A percentile compares a stretch with the other conserved stretches of the same genome.
Evolutionary conservation across 75 land plant genomes (phyloP).

Genomic region (Gnetum montanum): DNA sequence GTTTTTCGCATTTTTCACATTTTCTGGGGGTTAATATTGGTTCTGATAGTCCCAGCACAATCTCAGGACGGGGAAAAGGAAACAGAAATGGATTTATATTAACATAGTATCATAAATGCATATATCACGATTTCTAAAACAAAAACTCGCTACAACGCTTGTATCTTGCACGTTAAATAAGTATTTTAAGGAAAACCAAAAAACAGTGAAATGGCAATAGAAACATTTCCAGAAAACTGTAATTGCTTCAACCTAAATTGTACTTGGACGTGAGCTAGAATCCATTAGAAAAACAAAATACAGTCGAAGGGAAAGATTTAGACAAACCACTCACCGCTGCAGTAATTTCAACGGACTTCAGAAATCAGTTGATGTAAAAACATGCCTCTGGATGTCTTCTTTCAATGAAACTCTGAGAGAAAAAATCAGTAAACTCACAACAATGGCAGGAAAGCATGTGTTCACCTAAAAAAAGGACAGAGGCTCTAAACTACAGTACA

Average conservation of each 20-base stretch:
- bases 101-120: not conserved
- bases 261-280: too few relatives aligned
- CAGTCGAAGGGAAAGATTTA: too few relatives aligned
- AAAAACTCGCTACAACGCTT: not conserved
- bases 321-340: too few relatives aligned
- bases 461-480: not conserved
- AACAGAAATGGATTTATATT: not conserved
- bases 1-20: too few relatives aligned
- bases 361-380: too few relatives aligned
- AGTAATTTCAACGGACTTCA: too few relatives aligned
- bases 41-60: too few relatives aligned
- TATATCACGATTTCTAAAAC: not conserved
- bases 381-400: too few relatives aligned
- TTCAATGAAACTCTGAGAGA: too few relatives aligned
- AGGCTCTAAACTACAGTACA: not conserved
- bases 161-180: not conserved
- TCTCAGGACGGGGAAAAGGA: not conserved
- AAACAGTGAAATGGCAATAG: not conserved
- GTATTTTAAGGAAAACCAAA: not conserved
- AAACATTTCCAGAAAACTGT: not conserved
- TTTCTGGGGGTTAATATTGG: too few relatives aligned
- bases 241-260: not conserved
- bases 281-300: too few relatives aligned
- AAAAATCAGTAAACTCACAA: not conserved
- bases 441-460: not conserved